A percentile compares a stretch with the other conserved stretches of the same genome.
phyloP scores from a whole-genome alignment of 2,329 filamentous ascomycete species.

The Colletotrichum costaricense region DNA sequence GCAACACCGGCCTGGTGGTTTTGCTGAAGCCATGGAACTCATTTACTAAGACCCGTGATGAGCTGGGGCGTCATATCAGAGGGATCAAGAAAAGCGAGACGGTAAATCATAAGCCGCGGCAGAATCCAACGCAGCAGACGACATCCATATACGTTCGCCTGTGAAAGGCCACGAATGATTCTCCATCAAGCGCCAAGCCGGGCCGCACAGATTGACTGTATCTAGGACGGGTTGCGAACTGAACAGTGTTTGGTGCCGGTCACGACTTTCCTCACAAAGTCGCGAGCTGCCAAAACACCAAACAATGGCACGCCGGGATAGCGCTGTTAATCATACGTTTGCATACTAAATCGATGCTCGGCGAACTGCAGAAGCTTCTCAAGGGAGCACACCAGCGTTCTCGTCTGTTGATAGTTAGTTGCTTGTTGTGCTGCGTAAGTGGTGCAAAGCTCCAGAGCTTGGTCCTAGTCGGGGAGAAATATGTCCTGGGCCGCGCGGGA shows the following conservation, averaged over 20 bases:
- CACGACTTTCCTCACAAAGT: background rate
- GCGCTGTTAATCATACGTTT: background rate
- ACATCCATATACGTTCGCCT: background rate
- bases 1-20: background rate
- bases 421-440: background rate
- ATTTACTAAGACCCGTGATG: background rate
- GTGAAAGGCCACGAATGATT: background rate
- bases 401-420: background rate
- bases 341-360: background rate
- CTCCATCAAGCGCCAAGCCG: background rate
- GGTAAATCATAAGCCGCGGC: background rate
- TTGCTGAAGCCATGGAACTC: background rate
- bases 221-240: background rate
- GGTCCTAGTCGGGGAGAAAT: background rate
- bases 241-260: background rate
- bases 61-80: background rate
- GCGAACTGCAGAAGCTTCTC: background rate
- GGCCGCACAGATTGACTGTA: background rate
- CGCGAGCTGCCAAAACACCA: background rate
- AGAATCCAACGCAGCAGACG: background rate
- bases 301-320: background rate
- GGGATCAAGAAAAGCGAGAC: background rate
- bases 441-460: background rate
- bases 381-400: no score
- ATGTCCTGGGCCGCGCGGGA: background rate